A percentile compares a stretch with the other conserved stretches of the same genome.
Conservation (phyloP, 495 filamentous ascomycete species). For the Daldinia decipiens region DNA sequence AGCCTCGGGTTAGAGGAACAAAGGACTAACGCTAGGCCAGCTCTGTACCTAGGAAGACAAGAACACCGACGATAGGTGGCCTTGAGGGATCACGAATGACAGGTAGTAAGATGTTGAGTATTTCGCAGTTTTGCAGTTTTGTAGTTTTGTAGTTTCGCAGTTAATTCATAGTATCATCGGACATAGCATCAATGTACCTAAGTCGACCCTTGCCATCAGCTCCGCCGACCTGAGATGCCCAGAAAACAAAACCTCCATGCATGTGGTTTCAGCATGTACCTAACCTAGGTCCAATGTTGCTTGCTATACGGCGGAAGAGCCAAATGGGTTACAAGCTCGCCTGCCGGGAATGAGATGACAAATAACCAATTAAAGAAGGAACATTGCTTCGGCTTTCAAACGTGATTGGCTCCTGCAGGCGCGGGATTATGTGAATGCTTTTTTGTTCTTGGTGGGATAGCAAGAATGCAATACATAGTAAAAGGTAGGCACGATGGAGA, state of each 20-base stretch:
- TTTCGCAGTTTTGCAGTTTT: constrained; percentile 1
- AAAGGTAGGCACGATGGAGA: neutral
- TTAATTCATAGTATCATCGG: constrained; percentile 29
- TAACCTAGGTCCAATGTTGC: neutral
- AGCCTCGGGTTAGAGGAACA: constrained; percentile 35
- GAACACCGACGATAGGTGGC: neutral
- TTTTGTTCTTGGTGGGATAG: neutral
- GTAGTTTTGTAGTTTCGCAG: constrained; percentile 4
- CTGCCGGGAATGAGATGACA: neutral
- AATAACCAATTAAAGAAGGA: constrained; percentile 2
- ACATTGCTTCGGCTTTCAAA: neutral
- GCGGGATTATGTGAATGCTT: constrained; percentile 7
- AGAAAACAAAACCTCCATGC: constrained; percentile 25
- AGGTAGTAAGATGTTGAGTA: neutral
- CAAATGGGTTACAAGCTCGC: neutral
- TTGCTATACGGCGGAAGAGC: constrained; percentile 10
- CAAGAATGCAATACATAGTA: neutral
- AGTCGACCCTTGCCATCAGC: neutral
- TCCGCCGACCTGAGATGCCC: constrained; percentile 4
- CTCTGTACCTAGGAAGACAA: no score
- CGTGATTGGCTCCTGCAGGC: constrained; percentile 2
- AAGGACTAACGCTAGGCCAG: neutral
- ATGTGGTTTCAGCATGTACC: constrained; percentile 29
- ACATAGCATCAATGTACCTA: constrained; percentile 1
- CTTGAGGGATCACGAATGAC: neutral